Evolutionary conservation across 192 early-diverging fungal genomes (phyloP), one percentile per base, ranked within the genome.

Genomic region (Coemansia sp.): DNA sequence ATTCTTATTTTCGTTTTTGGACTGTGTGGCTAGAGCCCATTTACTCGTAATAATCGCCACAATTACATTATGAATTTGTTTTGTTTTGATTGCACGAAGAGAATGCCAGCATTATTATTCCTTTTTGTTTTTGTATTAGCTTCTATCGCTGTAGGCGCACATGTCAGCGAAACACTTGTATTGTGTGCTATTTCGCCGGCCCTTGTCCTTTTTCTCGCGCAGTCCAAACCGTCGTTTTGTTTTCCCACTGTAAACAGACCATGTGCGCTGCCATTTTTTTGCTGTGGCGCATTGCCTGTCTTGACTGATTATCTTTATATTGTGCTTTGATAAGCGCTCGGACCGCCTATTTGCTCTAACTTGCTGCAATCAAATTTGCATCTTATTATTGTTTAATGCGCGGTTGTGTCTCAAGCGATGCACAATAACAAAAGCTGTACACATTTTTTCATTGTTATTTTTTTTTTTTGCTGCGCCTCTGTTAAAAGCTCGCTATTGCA

Each of bases 81-180:
- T 57, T 29, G 13, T 57, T 57, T 57, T 57, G 54, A 57, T 57
- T 57, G 16, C 54, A 16, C 22, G 54, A 57, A 57, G 54, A 57
- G 29, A 57, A 31, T 57, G 54, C 5, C 22, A 11, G 3, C 54
- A 15, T 29, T 57, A 22, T 27, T 57, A 15, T 31, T 57, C 27
- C 22, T 24, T 57, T 38, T 27, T 54, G 3, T 54, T 52, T 31
- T 29, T 18, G 20, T 15, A 11, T 29, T 54, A 54, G 27, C 15
- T 57, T 57, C 24, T 15, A 29, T 31, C 31, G 22, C 54, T 57
- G 54, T 31, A 27, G 13, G 54, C 54, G 29, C 29, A 57, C 29
- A 57, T 57, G 54, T 31, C 22, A 57, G 54, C 54, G 54, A 57
- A 11, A 57, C 0, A 57, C 24, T 29, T 15, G 15, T 16, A 27